These are phyloP conservation scores for Chlamydomonas applanata DNA, from an alignment of 139 green algal genomes.

Conservation along the genomic window DNA sequence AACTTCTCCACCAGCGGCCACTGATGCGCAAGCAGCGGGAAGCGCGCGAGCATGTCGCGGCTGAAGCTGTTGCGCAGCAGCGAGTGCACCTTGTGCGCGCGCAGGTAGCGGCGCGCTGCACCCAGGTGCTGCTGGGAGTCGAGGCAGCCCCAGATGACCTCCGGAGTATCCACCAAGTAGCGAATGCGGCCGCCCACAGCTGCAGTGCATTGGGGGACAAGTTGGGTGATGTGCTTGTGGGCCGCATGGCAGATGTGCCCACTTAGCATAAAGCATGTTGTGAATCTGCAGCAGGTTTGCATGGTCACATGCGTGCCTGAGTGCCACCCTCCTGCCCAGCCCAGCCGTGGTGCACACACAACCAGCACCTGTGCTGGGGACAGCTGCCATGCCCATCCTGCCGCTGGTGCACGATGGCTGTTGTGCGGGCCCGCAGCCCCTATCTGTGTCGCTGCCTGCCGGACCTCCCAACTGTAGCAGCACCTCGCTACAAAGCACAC, in stretches of 20 bases:
- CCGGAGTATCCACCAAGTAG: constrained; percentile 94
- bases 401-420: too few relatives aligned
- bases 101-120: constrained; percentile 75
- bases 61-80: constrained; percentile 43
- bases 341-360: too few relatives aligned
- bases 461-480: background rate
- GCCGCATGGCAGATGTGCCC: background rate
- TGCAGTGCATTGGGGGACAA: constrained; percentile 18
- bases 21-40: constrained; percentile 88
- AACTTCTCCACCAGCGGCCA: constrained; percentile 89
- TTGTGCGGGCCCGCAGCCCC: too few relatives aligned
- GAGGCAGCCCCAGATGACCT: constrained; percentile 94
- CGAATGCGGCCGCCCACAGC: constrained; percentile 85
- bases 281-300: background rate
- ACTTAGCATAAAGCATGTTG: background rate
- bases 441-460: too few relatives aligned
- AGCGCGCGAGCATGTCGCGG: constrained; percentile 44
- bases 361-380: too few relatives aligned
- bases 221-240: background rate
- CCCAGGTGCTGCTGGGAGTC: constrained; percentile 77
- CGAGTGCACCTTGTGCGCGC: constrained; percentile 69
- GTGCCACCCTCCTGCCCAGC: too few relatives aligned
- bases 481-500: background rate
- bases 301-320: background rate
- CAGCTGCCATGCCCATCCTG: too few relatives aligned